phyloP scores from a whole-genome alignment of 2,329 filamentous ascomycete species.

The Fusarium clavum region DNA sequence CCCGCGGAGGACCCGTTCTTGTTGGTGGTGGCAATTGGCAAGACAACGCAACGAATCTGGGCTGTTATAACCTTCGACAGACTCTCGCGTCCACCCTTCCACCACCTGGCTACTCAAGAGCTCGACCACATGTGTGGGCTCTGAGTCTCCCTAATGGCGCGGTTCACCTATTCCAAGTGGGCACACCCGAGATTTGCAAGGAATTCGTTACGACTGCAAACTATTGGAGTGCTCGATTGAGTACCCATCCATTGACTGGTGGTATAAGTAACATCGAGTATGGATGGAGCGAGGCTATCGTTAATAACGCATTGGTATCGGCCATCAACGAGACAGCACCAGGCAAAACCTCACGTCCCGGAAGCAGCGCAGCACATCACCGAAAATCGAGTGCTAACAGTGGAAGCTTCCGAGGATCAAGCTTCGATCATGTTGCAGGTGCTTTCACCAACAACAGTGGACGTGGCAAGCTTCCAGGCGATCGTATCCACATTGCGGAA shows the following conservation, averaged over 20 bases:
- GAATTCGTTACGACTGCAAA: conserved; percentile 96
- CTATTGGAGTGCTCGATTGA: conserved; percentile 96
- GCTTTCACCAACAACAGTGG: conserved; percentile 64
- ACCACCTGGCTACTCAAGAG: conserved; percentile 90
- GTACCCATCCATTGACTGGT: conserved; percentile 91
- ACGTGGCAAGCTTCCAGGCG: conserved; percentile 78
- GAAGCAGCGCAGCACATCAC: conserved; percentile 60
- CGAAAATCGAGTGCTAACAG: conserved; percentile 61
- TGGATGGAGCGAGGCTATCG: conserved; percentile 89
- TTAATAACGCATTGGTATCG: conserved; percentile 69
- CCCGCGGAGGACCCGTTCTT: conserved; percentile 66
- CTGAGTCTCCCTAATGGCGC: conserved; percentile 91
- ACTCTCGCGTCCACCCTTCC: conserved; percentile 92
- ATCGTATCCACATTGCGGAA: conserved; percentile 84
- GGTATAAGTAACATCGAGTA: conserved; percentile 98
- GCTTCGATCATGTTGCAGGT: conserved; percentile 69
- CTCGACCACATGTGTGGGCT: conserved; percentile 92
- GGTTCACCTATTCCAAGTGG: conserved; percentile 98
- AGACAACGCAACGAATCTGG: conserved; percentile 91
- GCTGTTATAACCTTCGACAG: conserved; percentile 88
- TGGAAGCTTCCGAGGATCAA: conserved; percentile 65
- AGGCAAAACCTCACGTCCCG: conserved; percentile 58
- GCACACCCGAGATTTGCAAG: conserved; percentile 91
- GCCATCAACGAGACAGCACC: conserved; percentile 62
- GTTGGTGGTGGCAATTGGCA: conserved; percentile 99